Evolutionary conservation across 1,284 basidiomycete species (phyloP), one percentile per base, ranked within the genome.

Genomic region (Ceratorhiza oryzae-sativae): DNA sequence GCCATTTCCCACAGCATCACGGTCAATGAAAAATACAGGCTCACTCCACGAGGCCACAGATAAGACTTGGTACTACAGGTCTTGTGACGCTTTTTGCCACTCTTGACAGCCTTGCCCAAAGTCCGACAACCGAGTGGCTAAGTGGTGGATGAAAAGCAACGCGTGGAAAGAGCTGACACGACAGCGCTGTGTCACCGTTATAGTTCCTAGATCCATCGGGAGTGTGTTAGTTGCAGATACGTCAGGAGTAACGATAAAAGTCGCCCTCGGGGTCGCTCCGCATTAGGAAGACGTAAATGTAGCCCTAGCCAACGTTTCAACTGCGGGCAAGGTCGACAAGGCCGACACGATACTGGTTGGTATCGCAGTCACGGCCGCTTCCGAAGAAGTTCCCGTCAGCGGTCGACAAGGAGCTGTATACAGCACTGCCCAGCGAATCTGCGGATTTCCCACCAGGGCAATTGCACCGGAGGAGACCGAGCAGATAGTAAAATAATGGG

Each of bases 111-210:
- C 62, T 53, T 55, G n/a, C 36, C 62, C 42, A 53, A 25, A 61
- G 25, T 39, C 48, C 30, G 62, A 36, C 32, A 65, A 51, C 39
- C 13, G 62, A 65, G 48, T 25, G 48, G 62, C 62, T 62, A 48
- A 53, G 62, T 10, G n/a, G n/a, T 27, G 13, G 9, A 20, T 39
- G 62, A 55, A 65, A 65, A 39, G 48, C 62, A 48, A 48, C 62
- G 48, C 62, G 32, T 51, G 61, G 6, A 53, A n/a, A 5, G 34
- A n/a, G 8, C 60, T 12, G 18, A 30, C 49, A n/a, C 20, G 25
- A 15, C 45, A 20, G 25, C 59, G 41, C 32, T 49, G 49, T 32
- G 49, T 53, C 45, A 41, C 49, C n/a, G 49, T 51, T 18, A 39
- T 20, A 20, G 48, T 63, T 36, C 55, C 36, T 18, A 39, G 53